These are phyloP conservation scores for Tolypocladium cylindrosporum DNA, from an alignment of 2,329 filamentous ascomycete genomes.

Conservation along the genomic window DNA sequence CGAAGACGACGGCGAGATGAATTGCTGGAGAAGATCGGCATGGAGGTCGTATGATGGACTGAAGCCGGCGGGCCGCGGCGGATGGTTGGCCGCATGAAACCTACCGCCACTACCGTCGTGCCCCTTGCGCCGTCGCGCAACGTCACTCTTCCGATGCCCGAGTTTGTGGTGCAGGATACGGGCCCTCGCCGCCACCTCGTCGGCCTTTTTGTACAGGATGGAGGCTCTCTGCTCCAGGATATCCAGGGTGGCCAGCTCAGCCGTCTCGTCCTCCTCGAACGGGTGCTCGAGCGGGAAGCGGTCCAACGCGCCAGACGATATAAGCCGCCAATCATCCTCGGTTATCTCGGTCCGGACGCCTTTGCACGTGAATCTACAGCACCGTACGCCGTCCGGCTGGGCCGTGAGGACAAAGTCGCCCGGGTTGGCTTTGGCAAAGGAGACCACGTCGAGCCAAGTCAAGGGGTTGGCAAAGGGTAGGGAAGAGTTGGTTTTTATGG, in stretches of 20 bases:
- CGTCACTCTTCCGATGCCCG: slow-evolving; percentile 20
- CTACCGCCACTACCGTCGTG: slow-evolving; percentile 23
- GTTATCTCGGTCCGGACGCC: slow-evolving; percentile 75
- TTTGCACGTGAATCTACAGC: slow-evolving; percentile 75
- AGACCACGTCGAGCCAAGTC: slow-evolving; percentile 78
- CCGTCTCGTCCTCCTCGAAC: slow-evolving; percentile 76
- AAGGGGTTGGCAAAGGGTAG: slow-evolving; percentile 52
- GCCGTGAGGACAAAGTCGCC: slow-evolving; percentile 66
- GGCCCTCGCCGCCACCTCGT: slow-evolving; percentile 54
- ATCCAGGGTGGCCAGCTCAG: slow-evolving; percentile 74
- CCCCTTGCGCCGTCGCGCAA: slow-evolving; percentile 15
- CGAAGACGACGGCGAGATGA: slow-evolving; percentile 16
- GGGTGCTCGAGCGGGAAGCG: slow-evolving; percentile 69
- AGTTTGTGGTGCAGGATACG: slow-evolving; percentile 74
- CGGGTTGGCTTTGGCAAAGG: slow-evolving; percentile 72
- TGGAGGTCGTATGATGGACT: slow-evolving; percentile 36
- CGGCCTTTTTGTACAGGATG: slow-evolving; percentile 69
- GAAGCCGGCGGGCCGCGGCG: slow-evolving; percentile 13
- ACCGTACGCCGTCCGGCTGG: slow-evolving; percentile 55
- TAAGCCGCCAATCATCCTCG: slow-evolving; percentile 79
- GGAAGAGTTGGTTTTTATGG: slow-evolving; percentile 47
- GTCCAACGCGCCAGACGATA: slow-evolving; percentile 73
- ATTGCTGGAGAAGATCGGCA: slow-evolving; percentile 46
- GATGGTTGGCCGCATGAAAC: slow-evolving; percentile 24
- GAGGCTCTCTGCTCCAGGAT: slow-evolving; percentile 72